Base-by-base conservation (phyloP, 495 filamentous ascomycete genomes). In the Aspergillus panamensis region DNA sequence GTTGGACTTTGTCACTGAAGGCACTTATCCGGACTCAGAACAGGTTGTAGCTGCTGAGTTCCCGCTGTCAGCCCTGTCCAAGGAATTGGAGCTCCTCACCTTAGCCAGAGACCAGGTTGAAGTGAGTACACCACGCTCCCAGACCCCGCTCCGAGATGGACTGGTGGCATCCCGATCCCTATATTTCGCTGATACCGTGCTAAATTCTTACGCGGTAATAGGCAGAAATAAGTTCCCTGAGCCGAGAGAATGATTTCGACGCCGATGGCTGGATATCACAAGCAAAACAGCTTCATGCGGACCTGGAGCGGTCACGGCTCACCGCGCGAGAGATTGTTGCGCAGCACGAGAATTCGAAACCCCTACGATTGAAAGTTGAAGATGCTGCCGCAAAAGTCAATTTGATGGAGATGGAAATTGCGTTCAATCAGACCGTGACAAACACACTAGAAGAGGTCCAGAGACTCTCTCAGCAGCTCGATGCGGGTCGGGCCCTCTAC, bases 221-320 rank as follows among this genome's bases (percentile, higher is more conserved):
- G 87, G 75, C 77, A 54, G 84, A 91, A 57, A 87, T 96, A 39
- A 86, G 84, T 51, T 69, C 75, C 21, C 78, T 90, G 39, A 93
- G 91, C 76, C 81, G 83, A 39, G 83, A 87, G 45, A 87, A 83
- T 40, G 85, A 85, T 43, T 82, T 87, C 19, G 88, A 94, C 65
- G 86, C 94, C 60, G 86, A 90, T 65, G 78, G 84, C 58, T 97
- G 92, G 92, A 87, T 94, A 54, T 69, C 77, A 19, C 89, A 92
- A 69, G 90, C 91, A 32, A 87, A 88, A 68, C 83, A 87, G 50
- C 82, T 96, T n/a, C 87, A 91, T 64, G 78, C 81, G 31, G 92
- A 96, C 62, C 89, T 97, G 57, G 80, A 88, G 62, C 79, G 79
- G 33, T 88, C 90, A 16, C 82, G 86, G 59, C 76, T 79, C 9